Evolutionary conservation across 768 basidiomycete species (phyloP), one percentile per base, ranked within the genome.

Genomic region (Trametes coccinea): DNA sequence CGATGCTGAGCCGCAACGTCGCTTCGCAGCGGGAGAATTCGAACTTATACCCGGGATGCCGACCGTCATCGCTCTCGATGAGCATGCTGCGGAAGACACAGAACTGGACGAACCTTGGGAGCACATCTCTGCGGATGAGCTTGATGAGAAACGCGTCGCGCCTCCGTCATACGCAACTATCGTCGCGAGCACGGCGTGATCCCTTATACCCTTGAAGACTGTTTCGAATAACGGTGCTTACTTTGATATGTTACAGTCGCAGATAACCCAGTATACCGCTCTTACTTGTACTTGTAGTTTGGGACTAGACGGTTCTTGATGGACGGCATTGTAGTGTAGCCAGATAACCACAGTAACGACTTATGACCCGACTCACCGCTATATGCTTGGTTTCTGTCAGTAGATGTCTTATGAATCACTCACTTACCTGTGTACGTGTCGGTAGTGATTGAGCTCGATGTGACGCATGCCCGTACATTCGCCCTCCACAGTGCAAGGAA

Each of bases 31-130:
- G 30, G 77, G 77, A 40, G 85, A 85, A 56, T 87, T 84, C 64
- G 85, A 86, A 73, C 68, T 86, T 29, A 72, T 87, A 10, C 84
- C 84, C 4, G 76, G 74, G 37, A 69, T 83, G 45, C 82, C 78
- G 33, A 77, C 81, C 37, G 85, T 87, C 48, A 84, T 87, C 60
- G 83, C 77, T 31, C 74, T 87, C 43, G 85, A 86, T 65, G 86
- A 87, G 62, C 46, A 46, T 9, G 61, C 70, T 16, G 62, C 67
- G 30, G 64, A 60, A 48, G 67, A 71, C 6, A 74, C 72, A 33
- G 81, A 82, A 60, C 70, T 79, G 17, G 83, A 84, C 60, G 85
- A 87, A 65, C 79, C 82, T 39, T 87, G 85, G 85, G 84, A 86
- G 66, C 80, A 82, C 67, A 71, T 86, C 46, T 75, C 74, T 53